Percentiles rank a stretch among this genome's conserved stretches.
phyloP scores from a whole-genome alignment of 2,329 filamentous ascomycete species.

The Aspergillus neoniger region DNA sequence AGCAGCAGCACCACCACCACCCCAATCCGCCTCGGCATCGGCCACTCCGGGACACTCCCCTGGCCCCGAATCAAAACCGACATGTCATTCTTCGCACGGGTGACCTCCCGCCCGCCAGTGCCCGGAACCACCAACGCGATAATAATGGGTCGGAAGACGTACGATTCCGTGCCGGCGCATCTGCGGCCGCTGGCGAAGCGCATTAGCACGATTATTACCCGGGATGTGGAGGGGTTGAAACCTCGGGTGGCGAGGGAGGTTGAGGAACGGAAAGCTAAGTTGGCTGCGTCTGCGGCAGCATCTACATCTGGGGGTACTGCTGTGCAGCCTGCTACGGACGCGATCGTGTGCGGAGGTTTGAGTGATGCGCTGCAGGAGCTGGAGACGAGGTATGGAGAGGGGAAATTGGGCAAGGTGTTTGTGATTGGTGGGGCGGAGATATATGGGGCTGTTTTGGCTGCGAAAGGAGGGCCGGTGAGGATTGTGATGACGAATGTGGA shows the following conservation, averaged over 20 bases:
- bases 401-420: constrained; percentile 64
- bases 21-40: constrained; percentile 77
- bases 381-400: constrained; percentile 27
- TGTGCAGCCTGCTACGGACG: constrained; percentile 31
- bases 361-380: constrained; percentile 56
- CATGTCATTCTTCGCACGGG: constrained; percentile 92
- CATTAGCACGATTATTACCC: constrained; percentile 77
- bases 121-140: constrained; percentile 64
- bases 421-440: constrained; percentile 90
- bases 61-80: constrained; percentile 88
- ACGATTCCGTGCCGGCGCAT: constrained; percentile 79
- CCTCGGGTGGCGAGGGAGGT: constrained; percentile 38
- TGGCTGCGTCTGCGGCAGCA: constrained; percentile 9
- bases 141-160: constrained; percentile 97
- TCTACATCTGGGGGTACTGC: constrained; percentile 6
- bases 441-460: constrained; percentile 68
- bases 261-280: constrained; percentile 28
- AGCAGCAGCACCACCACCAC: constrained; percentile 29
- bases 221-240: constrained; percentile 27
- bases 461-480: constrained; percentile 27
- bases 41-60: constrained; percentile 73
- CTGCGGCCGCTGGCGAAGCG: constrained; percentile 79
- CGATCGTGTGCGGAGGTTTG: constrained; percentile 60
- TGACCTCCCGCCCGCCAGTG: constrained; percentile 66
- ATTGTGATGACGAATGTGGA: constrained; percentile 46